A percentile compares a stretch with the other conserved stretches of the same genome.
Evolutionary conservation across 2,329 filamentous ascomycete species (phyloP).

Genomic region (Tolypocladium amazonense): DNA sequence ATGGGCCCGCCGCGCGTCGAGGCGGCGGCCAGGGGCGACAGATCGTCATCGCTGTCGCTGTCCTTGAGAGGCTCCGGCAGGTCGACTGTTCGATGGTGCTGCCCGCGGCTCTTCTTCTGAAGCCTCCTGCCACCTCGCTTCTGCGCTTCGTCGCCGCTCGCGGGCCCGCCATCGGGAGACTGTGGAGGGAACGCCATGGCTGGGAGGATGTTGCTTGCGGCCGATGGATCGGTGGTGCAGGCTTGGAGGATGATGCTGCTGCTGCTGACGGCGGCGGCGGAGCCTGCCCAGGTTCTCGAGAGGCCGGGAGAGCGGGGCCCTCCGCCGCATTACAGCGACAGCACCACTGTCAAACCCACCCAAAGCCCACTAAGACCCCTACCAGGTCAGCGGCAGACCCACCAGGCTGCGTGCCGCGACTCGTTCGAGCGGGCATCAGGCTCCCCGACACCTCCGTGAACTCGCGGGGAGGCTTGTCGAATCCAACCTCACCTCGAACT

Average conservation of each 20-base stretch:
- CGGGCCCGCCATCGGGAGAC: neutral
- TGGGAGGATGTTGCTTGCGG: neutral
- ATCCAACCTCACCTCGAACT: neutral
- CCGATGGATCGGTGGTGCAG: neutral
- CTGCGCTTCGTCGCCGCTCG: neutral
- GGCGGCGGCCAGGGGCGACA: slow-evolving; percentile 26
- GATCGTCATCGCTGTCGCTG: slow-evolving; percentile 37
- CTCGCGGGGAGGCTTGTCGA: neutral
- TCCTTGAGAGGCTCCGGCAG: slow-evolving; percentile 43
- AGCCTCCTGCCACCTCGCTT: slow-evolving; percentile 24
- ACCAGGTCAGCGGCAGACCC: neutral
- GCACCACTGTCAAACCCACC: neutral
- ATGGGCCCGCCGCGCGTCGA: slow-evolving; percentile 34
- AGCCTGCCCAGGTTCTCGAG: neutral
- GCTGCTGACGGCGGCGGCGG: neutral
- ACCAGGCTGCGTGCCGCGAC: neutral
- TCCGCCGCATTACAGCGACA: neutral
- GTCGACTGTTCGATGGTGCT: slow-evolving; percentile 26
- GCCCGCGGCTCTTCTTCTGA: slow-evolving; percentile 31
- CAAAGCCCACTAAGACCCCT: neutral
- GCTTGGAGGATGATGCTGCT: neutral
- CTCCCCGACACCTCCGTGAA: neutral
- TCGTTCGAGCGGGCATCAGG: neutral
- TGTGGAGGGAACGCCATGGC: slow-evolving; percentile 1
- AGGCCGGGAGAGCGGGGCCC: neutral